Percentiles rank a stretch among this genome's conserved stretches.
Conservation (phyloP, 2,329 filamentous ascomycete species). For the Myriosclerotinia curreyana region DNA sequence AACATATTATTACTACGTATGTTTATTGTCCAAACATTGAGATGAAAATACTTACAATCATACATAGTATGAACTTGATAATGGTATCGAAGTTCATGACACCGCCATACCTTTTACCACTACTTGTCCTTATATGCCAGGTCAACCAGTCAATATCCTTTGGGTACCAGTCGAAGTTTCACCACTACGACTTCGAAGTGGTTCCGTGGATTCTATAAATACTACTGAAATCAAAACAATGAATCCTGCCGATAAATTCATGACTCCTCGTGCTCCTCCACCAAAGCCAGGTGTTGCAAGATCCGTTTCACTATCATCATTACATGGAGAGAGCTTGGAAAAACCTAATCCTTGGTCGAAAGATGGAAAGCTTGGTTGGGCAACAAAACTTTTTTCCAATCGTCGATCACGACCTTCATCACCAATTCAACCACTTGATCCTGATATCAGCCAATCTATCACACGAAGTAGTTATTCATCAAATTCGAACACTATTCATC, state of each 20-base stretch:
- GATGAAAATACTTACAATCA: slow-evolving; percentile 33
- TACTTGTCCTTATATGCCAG: slow-evolving; percentile 79
- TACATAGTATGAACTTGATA: slow-evolving; percentile 75
- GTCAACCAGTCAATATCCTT: slow-evolving; percentile 81
- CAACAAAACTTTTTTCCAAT: slow-evolving; percentile 13
- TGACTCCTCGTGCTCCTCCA: slow-evolving; percentile 61
- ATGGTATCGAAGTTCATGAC: slow-evolving; percentile 73
- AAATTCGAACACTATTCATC: slow-evolving; percentile 5
- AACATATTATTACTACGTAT: slow-evolving; percentile 93
- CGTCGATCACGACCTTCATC: slow-evolving; percentile 30
- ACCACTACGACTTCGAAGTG: slow-evolving; percentile 57
- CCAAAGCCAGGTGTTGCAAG: slow-evolving; percentile 47
- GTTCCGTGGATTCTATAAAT: slow-evolving; percentile 60
- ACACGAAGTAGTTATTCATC: slow-evolving; percentile 1
- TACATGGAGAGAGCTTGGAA: background rate
- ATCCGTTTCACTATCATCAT: slow-evolving; percentile 3
- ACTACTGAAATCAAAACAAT: slow-evolving; percentile 66
- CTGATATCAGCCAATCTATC: slow-evolving; percentile 23
- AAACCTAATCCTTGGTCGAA: slow-evolving; percentile 12
- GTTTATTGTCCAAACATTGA: slow-evolving; percentile 41
- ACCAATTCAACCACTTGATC: slow-evolving; percentile 37
- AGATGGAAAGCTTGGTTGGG: slow-evolving; percentile 24
- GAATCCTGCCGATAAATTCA: slow-evolving; percentile 73
- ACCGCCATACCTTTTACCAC: slow-evolving; percentile 69
- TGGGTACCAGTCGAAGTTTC: slow-evolving; percentile 70